Percentiles rank a stretch among this genome's conserved stretches.
Evolutionary conservation across 139 green algal species (phyloP).

Genomic region (Closterium sp.): DNA sequence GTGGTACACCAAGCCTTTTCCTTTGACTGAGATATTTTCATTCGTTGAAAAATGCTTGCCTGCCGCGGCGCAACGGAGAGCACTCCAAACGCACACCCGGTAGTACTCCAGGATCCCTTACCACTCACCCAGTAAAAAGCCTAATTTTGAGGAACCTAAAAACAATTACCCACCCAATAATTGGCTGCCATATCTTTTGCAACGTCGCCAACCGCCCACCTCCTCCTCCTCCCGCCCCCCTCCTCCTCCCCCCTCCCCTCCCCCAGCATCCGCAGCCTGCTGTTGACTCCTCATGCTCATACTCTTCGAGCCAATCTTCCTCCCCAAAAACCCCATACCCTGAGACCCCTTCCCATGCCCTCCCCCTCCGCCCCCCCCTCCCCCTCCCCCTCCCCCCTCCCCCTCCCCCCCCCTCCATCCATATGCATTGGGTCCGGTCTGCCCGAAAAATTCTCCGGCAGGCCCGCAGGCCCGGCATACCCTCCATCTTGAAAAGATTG

Average conservation of each 20-base stretch:
- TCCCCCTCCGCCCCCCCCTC: not conserved
- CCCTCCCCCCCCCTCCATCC: not conserved
- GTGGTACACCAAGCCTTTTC: too few species aligned
- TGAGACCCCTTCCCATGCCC: not conserved
- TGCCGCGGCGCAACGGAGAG: too few species aligned
- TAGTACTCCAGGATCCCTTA: too few species aligned
- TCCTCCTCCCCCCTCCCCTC: too few species aligned
- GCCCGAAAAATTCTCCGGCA: not conserved
- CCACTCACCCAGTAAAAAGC: not conserved
- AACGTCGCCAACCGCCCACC: not conserved
- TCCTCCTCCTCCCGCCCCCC: not conserved
- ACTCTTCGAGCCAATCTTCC: not conserved
- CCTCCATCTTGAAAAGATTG: not conserved
- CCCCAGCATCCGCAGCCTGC: not conserved
- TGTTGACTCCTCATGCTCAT: not conserved
- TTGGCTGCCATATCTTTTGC: not conserved
- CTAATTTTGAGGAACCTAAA: too few species aligned
- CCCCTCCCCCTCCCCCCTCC: not conserved
- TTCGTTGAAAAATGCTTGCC: too few species aligned
- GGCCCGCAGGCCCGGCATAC: not conserved
- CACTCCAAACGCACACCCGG: too few species aligned
- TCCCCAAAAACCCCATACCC: not conserved
- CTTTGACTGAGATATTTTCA: too few species aligned
- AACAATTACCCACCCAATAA: too few species aligned
- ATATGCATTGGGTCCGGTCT: not conserved